Percentiles rank a stretch among this genome's conserved stretches.
These are phyloP conservation scores for Citrullus colocynthis DNA, from an alignment of 306 rosid species.

Conservation along the genomic window DNA sequence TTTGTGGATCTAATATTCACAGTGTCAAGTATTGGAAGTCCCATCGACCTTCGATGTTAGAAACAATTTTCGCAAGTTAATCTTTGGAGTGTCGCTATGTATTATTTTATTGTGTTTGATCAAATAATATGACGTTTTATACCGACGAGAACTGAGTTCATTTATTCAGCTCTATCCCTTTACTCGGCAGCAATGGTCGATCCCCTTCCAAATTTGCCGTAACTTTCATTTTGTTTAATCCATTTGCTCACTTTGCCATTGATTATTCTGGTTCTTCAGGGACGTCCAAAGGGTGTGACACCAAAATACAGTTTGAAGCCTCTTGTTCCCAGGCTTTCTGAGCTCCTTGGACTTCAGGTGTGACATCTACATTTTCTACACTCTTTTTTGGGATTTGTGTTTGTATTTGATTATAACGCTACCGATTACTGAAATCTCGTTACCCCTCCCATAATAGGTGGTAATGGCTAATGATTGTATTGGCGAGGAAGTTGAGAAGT, in stretches of 20 bases:
- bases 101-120: not conserved
- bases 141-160: not conserved
- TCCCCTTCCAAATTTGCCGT: not conserved
- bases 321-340: constrained; percentile 76
- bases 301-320: constrained; percentile 93
- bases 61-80: not conserved
- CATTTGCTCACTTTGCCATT: not conserved
- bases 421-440: not conserved
- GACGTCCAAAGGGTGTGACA: constrained; percentile 95
- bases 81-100: not conserved
- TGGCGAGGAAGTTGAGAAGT: constrained; percentile 75
- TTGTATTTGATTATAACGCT: not conserved
- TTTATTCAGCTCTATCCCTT: not conserved
- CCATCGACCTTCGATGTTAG: not conserved
- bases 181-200: not conserved
- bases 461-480: constrained; percentile 54
- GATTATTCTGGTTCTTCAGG: constrained; percentile 28
- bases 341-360: constrained; percentile 67
- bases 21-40: not conserved
- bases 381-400: not conserved
- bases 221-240: not conserved
- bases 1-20: not conserved
- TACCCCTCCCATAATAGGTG: constrained; percentile 27
- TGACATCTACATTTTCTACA: not conserved
- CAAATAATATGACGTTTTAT: not conserved